phyloP scores from a whole-genome alignment of 257 asterid species.

The Solanum sejunctum region DNA sequence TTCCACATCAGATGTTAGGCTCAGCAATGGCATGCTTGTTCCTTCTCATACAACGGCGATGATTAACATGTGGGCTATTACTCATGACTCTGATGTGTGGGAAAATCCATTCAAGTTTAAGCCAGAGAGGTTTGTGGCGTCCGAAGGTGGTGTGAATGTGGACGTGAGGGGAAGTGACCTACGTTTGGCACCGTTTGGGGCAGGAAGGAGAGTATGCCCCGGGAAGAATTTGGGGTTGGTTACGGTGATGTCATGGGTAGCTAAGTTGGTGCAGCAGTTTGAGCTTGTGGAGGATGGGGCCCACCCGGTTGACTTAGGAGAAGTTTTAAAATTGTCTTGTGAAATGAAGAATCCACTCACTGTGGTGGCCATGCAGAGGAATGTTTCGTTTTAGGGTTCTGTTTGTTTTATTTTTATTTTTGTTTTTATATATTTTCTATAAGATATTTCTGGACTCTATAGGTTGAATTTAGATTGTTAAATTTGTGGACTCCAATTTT shows the following conservation, averaged over 20 bases:
- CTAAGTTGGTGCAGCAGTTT: slow-evolving; percentile 29
- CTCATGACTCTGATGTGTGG: slow-evolving; percentile 29
- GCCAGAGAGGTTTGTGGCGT: slow-evolving; percentile 21
- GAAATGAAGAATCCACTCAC: slow-evolving; percentile 46
- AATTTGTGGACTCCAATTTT: background rate
- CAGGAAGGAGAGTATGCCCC: slow-evolving; percentile 51
- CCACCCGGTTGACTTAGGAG: slow-evolving; percentile 23
- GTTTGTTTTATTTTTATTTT: background rate
- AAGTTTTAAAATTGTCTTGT: slow-evolving; percentile 42
- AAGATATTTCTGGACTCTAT: background rate
- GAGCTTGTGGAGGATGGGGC: slow-evolving; percentile 8
- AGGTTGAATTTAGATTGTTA: background rate
- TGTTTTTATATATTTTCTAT: background rate
- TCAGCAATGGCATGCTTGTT: slow-evolving; percentile 32
- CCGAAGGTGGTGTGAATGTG: slow-evolving; percentile 9
- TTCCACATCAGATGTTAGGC: slow-evolving; percentile 20
- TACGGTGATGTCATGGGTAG: slow-evolving; percentile 37
- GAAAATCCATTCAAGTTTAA: slow-evolving; percentile 17
- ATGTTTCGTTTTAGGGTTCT: background rate
- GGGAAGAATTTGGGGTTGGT: slow-evolving; percentile 39
- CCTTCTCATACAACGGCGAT: slow-evolving; percentile 38
- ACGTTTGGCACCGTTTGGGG: slow-evolving; percentile 47
- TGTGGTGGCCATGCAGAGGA: slow-evolving; percentile 18
- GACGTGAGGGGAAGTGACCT: slow-evolving; percentile 42
- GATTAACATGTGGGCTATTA: slow-evolving; percentile 57